phyloP scores from a whole-genome alignment of 345 rosid species.

The Salix caprea region DNA sequence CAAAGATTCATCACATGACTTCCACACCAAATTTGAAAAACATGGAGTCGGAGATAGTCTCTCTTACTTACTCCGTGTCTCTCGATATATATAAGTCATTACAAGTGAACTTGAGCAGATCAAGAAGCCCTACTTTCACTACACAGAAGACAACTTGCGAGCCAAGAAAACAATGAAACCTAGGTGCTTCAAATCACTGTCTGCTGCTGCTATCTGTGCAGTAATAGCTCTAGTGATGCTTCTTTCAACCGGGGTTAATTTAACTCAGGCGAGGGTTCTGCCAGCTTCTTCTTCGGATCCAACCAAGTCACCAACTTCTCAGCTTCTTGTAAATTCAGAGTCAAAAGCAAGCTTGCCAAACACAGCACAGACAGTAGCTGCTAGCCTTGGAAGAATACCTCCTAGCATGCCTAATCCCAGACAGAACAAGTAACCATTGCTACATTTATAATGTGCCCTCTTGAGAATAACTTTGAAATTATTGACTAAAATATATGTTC shows the following conservation, averaged over 20 bases:
- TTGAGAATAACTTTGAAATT: background rate
- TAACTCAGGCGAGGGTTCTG: background rate
- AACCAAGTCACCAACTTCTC: background rate
- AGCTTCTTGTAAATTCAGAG: background rate
- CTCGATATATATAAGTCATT: too few species aligned
- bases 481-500: too few species aligned
- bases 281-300: background rate
- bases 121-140: background rate
- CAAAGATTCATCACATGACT: slow-evolving; percentile 6
- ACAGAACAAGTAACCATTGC: slow-evolving; percentile 4
- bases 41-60: too few species aligned
- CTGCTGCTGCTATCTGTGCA: background rate
- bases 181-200: background rate
- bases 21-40: too few species aligned
- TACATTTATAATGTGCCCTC: background rate
- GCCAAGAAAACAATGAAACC: background rate
- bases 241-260: background rate
- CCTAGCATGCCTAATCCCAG: slow-evolving; percentile 1
- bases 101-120: background rate
- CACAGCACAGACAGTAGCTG: background rate
- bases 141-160: background rate
- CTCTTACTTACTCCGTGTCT: too few species aligned
- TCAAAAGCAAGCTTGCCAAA: background rate
- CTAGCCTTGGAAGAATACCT: slow-evolving; percentile 9
- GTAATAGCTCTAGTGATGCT: background rate